Conservation (phyloP, 768 basidiomycete species). For the Porphyrellus cyaneotinctus region DNA sequence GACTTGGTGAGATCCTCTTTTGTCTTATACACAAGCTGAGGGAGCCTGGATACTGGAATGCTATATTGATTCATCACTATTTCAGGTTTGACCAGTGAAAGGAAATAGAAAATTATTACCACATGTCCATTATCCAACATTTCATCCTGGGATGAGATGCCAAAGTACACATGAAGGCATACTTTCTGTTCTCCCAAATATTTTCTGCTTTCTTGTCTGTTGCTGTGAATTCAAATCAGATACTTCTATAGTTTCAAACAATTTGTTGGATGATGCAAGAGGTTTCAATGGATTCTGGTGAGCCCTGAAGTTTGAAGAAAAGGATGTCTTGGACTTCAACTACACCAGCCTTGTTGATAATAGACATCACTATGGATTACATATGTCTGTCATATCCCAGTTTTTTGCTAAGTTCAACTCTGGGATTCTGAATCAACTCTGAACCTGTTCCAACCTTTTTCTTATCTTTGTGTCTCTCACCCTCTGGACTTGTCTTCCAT, state of each 20-base stretch:
- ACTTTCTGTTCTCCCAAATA: slow-evolving; percentile 85
- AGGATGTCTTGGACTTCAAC: slow-evolving; percentile 68
- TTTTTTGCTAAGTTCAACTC: too few relatives aligned
- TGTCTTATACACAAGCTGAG: slow-evolving; percentile 70
- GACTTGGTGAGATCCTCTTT: slow-evolving; percentile 67
- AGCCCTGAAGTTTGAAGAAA: slow-evolving; percentile 91
- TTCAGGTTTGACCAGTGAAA: not conserved
- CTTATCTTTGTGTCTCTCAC: too few relatives aligned
- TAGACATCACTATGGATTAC: slow-evolving; percentile 60
- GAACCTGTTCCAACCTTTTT: too few relatives aligned
- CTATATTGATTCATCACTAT: slow-evolving; percentile 28
- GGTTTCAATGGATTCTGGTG: slow-evolving; percentile 54
- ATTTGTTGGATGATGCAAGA: slow-evolving; percentile 58
- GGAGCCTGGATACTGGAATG: slow-evolving; percentile 67
- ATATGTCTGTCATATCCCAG: too few relatives aligned
- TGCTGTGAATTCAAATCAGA: slow-evolving; percentile 65
- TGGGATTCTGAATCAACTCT: too few relatives aligned
- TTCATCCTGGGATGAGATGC: slow-evolving; percentile 58
- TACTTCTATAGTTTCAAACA: slow-evolving; percentile 63
- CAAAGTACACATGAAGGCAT: slow-evolving; percentile 70
- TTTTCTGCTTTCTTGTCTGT: slow-evolving; percentile 71
- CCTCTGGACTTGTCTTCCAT: too few relatives aligned
- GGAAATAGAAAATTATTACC: slow-evolving; percentile 41
- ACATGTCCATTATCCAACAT: slow-evolving; percentile 89
- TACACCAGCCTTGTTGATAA: slow-evolving; percentile 65